phyloP scores from a whole-genome alignment of 2,329 filamentous ascomycete species.

The Fonsecaea pugnacius region DNA sequence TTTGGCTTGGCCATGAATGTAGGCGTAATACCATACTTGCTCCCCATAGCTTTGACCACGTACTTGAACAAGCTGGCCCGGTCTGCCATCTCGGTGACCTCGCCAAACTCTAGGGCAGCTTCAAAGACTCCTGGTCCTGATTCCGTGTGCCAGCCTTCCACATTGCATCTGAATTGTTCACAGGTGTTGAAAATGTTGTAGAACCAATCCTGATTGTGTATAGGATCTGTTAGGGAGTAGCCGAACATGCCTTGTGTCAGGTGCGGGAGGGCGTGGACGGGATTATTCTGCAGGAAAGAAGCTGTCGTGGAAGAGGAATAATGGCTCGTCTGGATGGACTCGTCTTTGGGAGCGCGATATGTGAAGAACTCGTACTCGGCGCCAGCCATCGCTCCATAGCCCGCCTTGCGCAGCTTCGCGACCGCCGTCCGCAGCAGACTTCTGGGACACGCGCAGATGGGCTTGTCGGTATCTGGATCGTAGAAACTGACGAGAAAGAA shows the following conservation, averaged over 20 bases:
- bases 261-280: slow-evolving; percentile 72
- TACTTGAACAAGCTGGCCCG: slow-evolving; percentile 93
- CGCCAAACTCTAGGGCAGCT: slow-evolving; percentile 86
- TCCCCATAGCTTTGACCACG: slow-evolving; percentile 84
- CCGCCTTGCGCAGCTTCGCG: slow-evolving; percentile 68
- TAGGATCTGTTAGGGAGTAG: slow-evolving; percentile 83
- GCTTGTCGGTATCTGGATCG: slow-evolving; percentile 75
- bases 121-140: slow-evolving; percentile 94
- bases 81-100: slow-evolving; percentile 88
- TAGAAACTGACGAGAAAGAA: slow-evolving; percentile 84
- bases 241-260: slow-evolving; percentile 96
- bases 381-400: slow-evolving; percentile 86
- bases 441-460: slow-evolving; percentile 77
- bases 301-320: slow-evolving; percentile 71
- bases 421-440: slow-evolving; percentile 72
- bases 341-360: slow-evolving; percentile 69
- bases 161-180: slow-evolving; percentile 74
- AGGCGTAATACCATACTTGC: slow-evolving; percentile 86
- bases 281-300: slow-evolving; percentile 72
- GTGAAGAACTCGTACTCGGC: slow-evolving; percentile 96
- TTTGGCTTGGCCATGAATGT: slow-evolving; percentile 99
- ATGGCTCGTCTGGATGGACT: slow-evolving; percentile 53
- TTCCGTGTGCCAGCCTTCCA: slow-evolving; percentile 96
- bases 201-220: slow-evolving; percentile 91
- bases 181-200: slow-evolving; percentile 85